A percentile compares a stretch with the other conserved stretches of the same genome.
These are phyloP conservation scores for Auxenochlorella pyrenoidosa DNA, from an alignment of 139 green algal species.

Conservation along the genomic window DNA sequence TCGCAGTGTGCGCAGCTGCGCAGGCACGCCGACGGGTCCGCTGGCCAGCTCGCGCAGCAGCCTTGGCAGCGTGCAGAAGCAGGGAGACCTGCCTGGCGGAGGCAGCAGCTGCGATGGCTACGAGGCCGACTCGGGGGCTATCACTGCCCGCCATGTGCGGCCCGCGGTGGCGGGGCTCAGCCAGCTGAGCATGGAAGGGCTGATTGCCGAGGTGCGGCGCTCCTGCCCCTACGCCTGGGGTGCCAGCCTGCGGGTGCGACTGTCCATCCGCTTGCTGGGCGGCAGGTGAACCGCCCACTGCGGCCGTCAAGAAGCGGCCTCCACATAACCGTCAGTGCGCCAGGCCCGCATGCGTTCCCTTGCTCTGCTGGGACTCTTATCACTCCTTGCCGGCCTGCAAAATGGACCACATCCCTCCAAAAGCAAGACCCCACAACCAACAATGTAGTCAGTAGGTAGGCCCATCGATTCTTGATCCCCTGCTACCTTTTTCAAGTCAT, in stretches of 20 bases:
- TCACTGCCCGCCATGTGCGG: not conserved
- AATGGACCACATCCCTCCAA: too few species aligned
- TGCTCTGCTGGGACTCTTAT: too few species aligned
- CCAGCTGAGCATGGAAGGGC: constrained; percentile 9
- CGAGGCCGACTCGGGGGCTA: constrained; percentile 4
- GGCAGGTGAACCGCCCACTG: not conserved
- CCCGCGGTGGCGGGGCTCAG: not conserved
- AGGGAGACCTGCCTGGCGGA: not conserved
- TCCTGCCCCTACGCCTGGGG: constrained; percentile 32
- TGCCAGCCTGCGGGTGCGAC: constrained; percentile 5
- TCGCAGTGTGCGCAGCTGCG: not conserved
- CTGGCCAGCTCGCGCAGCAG: constrained; percentile 1
- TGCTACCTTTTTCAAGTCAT: too few species aligned
- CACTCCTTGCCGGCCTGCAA: too few species aligned
- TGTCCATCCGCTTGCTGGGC: constrained; percentile 14
- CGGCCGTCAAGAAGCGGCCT: too few species aligned
- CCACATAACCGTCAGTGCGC: too few species aligned
- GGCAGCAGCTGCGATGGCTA: not conserved
- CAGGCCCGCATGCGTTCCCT: too few species aligned
- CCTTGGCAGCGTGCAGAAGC: not conserved
- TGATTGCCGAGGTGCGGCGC: constrained; percentile 23
- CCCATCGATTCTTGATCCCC: too few species aligned
- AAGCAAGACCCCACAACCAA: too few species aligned
- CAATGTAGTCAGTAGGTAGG: too few species aligned
- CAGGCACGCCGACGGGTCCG: not conserved